Conservation (phyloP, 2,329 filamentous ascomycete genomes). For the Trichoderma sp. region DNA sequence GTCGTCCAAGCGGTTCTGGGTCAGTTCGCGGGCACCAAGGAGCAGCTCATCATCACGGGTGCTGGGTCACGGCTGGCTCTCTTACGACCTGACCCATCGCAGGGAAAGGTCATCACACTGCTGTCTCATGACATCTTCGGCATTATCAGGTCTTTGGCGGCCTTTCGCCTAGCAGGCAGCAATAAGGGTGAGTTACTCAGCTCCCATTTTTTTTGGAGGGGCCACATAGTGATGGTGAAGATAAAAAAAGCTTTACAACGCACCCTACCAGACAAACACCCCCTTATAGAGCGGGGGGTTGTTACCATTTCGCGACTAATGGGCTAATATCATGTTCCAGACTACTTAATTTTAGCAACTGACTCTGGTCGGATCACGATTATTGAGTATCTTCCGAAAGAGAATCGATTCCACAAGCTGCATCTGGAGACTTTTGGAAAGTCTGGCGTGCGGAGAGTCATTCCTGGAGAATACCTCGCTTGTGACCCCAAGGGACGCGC, state of each 20-base stretch:
- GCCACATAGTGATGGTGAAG: constrained; percentile 21
- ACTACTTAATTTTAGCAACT: constrained; percentile 92
- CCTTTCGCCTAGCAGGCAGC: constrained; percentile 89
- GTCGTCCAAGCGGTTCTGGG: constrained; percentile 89
- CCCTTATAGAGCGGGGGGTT: constrained; percentile 9
- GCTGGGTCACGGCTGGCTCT: constrained; percentile 88
- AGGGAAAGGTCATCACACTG: constrained; percentile 81
- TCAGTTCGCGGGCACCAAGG: constrained; percentile 93
- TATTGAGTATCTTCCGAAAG: constrained; percentile 81
- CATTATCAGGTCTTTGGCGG: constrained; percentile 84
- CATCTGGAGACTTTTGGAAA: constrained; percentile 98
- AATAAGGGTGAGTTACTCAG: constrained; percentile 78
- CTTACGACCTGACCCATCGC: constrained; percentile 77
- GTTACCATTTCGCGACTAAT: constrained; percentile 30
- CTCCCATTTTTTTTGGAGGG: constrained; percentile 8
- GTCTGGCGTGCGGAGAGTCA: constrained; percentile 86
- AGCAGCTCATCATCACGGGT: constrained; percentile 94
- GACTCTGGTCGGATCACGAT: constrained; percentile 95
- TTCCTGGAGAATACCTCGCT: constrained; percentile 94
- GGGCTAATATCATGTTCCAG: constrained; percentile 48
- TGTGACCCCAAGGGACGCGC: constrained; percentile 95
- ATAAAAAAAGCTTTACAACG: constrained; percentile 23
- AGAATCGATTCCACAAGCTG: constrained; percentile 83
- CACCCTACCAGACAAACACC: constrained; percentile 25
- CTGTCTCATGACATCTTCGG: constrained; percentile 94